Base-by-base conservation (phyloP, 1,139 yeast genomes). In the Geotrichum candidum region DNA sequence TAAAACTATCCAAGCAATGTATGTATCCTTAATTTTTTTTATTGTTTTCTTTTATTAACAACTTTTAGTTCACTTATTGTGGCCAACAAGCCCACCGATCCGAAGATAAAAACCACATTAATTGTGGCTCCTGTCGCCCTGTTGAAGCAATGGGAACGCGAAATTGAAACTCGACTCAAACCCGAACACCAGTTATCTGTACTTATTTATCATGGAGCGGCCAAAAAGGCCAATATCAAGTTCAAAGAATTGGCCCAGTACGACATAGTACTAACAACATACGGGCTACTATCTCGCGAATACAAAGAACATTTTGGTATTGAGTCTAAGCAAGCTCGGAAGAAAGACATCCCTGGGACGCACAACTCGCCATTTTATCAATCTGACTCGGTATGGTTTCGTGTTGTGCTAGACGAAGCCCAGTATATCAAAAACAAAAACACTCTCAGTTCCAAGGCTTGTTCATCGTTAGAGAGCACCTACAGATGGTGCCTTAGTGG, bases 341-440 rank as follows among this genome's bases (percentile, higher is more conserved):
- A 51, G 48, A 2, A 7, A 2, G 22, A 41, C 15, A 51, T n/a
- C 29, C 50, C 50, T 86, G 85, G 68, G 72, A 70, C 51, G 54
- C 46, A 38, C 51, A 45, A 45, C 5, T 88, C 96, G 0, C 94
- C 96, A 0, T 87, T 94, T 66, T 90, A 77, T 69, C 72, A 82
- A 1, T 66, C 73, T n/a, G 23, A 31, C 7, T 41, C 61, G 15
- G 81, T 81, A 68, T 81, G 82, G 80, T 83, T 81, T 70, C 79
- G 99, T 65, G 78, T 91, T 45, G 82, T 92, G 31, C 77, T 94
- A 48, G 99, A 94, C 77, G 99, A 94, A 74, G 97, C 97, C 0
- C 99, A 94, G 68, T 80, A 81, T 66, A 89, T 94, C 68, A 91
- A 94, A 69, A 92, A 91, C 71, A 86, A 85, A 66, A 68, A 74